Evolutionary conservation across 78 protist species (phyloP), one percentile per base, ranked within the genome.

Genomic region (Bodo saltans): DNA sequence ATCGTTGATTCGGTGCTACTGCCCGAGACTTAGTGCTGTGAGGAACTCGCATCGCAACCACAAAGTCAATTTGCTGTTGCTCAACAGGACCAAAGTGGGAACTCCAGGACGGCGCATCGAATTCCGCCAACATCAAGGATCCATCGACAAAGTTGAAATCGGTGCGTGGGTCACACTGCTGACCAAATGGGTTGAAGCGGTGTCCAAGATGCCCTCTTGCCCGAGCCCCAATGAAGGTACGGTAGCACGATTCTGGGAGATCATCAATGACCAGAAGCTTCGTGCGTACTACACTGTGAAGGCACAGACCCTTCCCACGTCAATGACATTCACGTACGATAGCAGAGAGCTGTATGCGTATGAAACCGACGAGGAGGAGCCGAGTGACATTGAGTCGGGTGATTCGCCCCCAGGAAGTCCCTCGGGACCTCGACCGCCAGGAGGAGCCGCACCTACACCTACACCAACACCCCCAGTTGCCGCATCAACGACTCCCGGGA

Each of bases 51-150:
- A 38, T 3, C 81, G 81, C 67, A 76, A 76, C 34, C 81, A 76
- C 52, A 76, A 76, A 38, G n/a, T 76, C 34, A 76, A 76, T 67
- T 33, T 39, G 23, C 1, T 2, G 40, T 67, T 39, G 37, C 81
- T 76, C 41, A 8, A 38, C 23, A 12, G 35, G 28, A 40, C 81
- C 35, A 21, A 23, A 29, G 8, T 26, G 3, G 81, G 81, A 29
- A 3, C 12, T 29, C 53, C 81, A 3, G 37, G 12, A 27, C 67
- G 81, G 81, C 35, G 81, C 23, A 27, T 76, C 3, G 81, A 76
- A 39, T 76, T 11, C 11, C 40, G 81, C 47, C 81, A 76, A 27
- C 81, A 76, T 27, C 42, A 68, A 17, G 81, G 81, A 35, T 42
- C 81, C 30, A 12, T 32, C 25, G 81, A 76, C 41, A 29, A 29